Evolutionary conservation across 106 monocot species (phyloP), one percentile per base, ranked within the genome.

Genomic region (Dendrobium chrysotoxum): DNA sequence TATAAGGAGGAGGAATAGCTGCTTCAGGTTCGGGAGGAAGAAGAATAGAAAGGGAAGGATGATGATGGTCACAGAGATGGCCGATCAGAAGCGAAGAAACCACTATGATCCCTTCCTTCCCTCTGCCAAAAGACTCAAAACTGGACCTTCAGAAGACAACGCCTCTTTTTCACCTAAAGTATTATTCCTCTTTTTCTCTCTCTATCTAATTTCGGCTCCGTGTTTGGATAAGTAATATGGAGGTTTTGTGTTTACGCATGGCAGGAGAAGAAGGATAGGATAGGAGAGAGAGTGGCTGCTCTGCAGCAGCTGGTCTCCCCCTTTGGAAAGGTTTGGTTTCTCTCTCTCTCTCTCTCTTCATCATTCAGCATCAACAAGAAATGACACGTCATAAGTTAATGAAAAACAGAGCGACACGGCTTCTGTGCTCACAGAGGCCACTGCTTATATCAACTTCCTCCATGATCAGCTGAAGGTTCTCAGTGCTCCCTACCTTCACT

Each of bases 291-390:
- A 78, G 83, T 95, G 17, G 84, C 89, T 12, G 86, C 88, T 25
- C 85, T 95, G 68, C 93, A 95, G 78, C 90, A 93, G 76, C 85
- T 95, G 39, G 95, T 93, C 28, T 95, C 93, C 20, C 95, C 95
- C 42, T 95, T 86, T 68, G 93, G 95, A 80, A 95, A 95, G 91
- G 95, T 95, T 47, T 28, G 7, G 12, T 18, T 3, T 78, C 18
- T 21, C 53, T 30, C 75, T 28, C 45, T 11, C 38, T 12, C 45
- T 15, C 11, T 75, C 30, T 68, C 68, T 28, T 0, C 0, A 17
- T 68, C 53, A 17, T n/a, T 42, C 57, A 28, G n/a, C 16, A 15
- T 31, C 21, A 50, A 15, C 50, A 50, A 7, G 11, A 4, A 73
- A 73, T 68, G 28, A 13, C 68, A 68, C 30, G 13, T 4, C 2